These are phyloP conservation scores for Haplosporangium gracile DNA, from an alignment of 192 early-diverging fungal genomes.

Conservation along the genomic window DNA sequence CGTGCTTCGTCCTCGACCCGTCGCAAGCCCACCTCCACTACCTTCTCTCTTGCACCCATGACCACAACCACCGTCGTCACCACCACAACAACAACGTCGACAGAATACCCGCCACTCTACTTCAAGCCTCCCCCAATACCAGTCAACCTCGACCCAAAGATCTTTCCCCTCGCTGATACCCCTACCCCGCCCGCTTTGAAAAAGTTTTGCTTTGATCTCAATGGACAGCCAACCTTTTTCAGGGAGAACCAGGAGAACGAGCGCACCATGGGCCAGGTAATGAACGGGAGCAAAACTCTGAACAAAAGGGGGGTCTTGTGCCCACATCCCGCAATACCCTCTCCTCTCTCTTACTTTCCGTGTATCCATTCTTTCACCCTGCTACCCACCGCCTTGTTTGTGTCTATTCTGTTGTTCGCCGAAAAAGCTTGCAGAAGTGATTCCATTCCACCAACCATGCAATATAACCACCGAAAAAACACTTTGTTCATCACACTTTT, in stretches of 20 bases:
- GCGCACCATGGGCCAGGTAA: slow-evolving; percentile 55
- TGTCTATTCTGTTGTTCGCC: not conserved
- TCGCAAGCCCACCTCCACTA: slow-evolving; percentile 53
- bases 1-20: not conserved
- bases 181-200: slow-evolving; percentile 84
- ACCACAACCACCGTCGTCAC: slow-evolving; percentile 81
- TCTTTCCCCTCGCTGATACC: slow-evolving; percentile 80
- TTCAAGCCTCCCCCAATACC: slow-evolving; percentile 71
- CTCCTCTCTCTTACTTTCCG: not conserved
- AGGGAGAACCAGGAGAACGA: slow-evolving; percentile 70
- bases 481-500: not conserved
- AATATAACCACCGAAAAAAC: not conserved
- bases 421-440: not conserved
- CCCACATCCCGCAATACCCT: not conserved
- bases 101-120: slow-evolving; percentile 81
- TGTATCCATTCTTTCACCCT: not conserved
- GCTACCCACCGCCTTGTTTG: not conserved
- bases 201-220: slow-evolving; percentile 84
- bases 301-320: not conserved
- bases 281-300: not conserved
- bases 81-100: slow-evolving; percentile 86
- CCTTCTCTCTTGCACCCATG: slow-evolving; percentile 68
- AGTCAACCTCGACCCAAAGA: slow-evolving; percentile 66
- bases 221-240: slow-evolving; percentile 80
- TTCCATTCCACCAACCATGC: not conserved